Conservation (phyloP, 495 filamentous ascomycete species). For the Physcia stellaris region DNA sequence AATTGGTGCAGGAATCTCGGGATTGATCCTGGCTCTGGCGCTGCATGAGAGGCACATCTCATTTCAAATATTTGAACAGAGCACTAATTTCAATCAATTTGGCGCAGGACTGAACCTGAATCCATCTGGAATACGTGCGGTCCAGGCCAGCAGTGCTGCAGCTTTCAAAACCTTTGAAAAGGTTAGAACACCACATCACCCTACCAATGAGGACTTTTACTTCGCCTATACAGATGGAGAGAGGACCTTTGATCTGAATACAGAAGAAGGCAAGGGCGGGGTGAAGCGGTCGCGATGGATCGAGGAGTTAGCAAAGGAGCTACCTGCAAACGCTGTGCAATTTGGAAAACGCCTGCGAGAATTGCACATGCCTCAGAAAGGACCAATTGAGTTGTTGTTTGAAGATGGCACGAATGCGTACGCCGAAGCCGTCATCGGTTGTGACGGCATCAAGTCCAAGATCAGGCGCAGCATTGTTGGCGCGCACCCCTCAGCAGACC, state of each 20-base stretch:
- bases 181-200: conserved; percentile 9
- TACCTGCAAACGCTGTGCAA: conserved; percentile 31
- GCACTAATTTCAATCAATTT: too few relatives aligned
- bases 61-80: too few relatives aligned
- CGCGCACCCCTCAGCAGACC: conserved; percentile 24
- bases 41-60: too few relatives aligned
- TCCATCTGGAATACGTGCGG: too few relatives aligned
- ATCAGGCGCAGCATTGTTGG: conserved; percentile 33
- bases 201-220: too few relatives aligned
- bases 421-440: conserved; percentile 41
- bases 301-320: conserved; percentile 35
- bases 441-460: conserved; percentile 44
- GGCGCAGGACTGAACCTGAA: too few relatives aligned
- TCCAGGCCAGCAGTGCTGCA: too few relatives aligned
- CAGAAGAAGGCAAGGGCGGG: conserved; percentile 19
- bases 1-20: too few relatives aligned
- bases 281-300: neutral
- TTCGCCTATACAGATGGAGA: conserved; percentile 22
- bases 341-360: conserved; percentile 26
- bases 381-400: conserved; percentile 34
- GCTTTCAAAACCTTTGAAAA: conserved; percentile 26
- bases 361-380: conserved; percentile 15
- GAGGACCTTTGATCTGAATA: conserved; percentile 13
- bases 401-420: conserved; percentile 37
- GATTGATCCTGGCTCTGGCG: too few relatives aligned